These are phyloP conservation scores for Pleurotus pulmonarius DNA, from an alignment of 768 basidiomycete species.

Conservation along the genomic window DNA sequence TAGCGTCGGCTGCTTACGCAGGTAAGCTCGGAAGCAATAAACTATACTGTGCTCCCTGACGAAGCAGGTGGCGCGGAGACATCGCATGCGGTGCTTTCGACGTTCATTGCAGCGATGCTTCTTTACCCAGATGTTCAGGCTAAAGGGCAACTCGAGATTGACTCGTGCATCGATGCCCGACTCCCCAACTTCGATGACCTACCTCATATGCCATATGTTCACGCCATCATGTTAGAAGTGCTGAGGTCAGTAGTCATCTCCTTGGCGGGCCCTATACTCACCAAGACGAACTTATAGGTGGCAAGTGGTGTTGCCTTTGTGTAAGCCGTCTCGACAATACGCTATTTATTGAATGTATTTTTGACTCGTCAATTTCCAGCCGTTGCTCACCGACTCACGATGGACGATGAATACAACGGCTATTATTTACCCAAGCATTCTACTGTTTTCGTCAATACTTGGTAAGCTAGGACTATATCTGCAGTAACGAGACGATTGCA, in stretches of 20 bases:
- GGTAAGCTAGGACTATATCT: slow-evolving; percentile 27
- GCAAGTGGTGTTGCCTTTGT: background rate
- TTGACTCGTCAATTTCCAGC: background rate
- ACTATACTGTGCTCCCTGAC: too few species aligned
- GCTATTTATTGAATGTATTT: background rate
- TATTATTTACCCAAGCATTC: slow-evolving; percentile 8
- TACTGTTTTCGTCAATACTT: slow-evolving; percentile 56
- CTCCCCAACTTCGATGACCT: background rate
- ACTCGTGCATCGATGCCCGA: slow-evolving; percentile 12
- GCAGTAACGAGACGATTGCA: background rate
- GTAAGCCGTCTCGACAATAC: background rate
- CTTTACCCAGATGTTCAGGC: slow-evolving; percentile 32
- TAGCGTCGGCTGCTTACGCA: too few species aligned
- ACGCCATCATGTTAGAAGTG: background rate
- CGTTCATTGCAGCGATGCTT: slow-evolving; percentile 32
- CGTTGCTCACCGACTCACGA: background rate
- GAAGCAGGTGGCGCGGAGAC: too few species aligned
- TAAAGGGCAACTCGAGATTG: slow-evolving; percentile 36
- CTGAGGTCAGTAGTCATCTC: background rate
- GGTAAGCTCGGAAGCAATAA: too few species aligned
- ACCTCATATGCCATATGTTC: background rate
- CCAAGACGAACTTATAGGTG: background rate
- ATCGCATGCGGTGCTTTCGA: background rate
- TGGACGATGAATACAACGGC: background rate
- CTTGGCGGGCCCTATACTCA: background rate